Base-by-base conservation (phyloP, 2,329 filamentous ascomycete genomes). In the Trichoderma atroviride region DNA sequence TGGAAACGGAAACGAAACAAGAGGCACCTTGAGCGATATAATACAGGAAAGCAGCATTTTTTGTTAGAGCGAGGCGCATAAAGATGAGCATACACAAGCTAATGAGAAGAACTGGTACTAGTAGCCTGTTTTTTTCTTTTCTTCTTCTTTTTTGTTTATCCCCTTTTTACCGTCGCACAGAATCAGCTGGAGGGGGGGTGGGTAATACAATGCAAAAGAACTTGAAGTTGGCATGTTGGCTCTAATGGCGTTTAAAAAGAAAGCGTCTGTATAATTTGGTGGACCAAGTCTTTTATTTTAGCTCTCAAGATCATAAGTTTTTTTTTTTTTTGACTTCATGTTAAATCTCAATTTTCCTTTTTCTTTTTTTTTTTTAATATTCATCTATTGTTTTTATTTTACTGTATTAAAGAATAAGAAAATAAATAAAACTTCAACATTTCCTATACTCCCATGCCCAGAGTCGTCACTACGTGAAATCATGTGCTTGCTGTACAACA, bases 401-500 rank as follows among this genome's bases (percentile, higher is more conserved):
- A 40, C 29, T 19, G 33, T 66, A 35, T 58, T 50, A 22, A 50
- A 22, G 14, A 40, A 35, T 35, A 14, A 35, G 10, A 43, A 14
- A 35, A 67, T 53, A 60, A 31, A 35, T 53, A 47, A 73, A 73
- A 73, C 68, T 64, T 70, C 62, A 68, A 70, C 70, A 71, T 64
- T 72, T 70, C 66, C 73, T 69, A 67, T 74, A 72, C 74, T 75
- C 74, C 75, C 70, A 9, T 67, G 73, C 64, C 60, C 73, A 71
- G 19, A 43, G 69, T 75, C 75, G 68, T 75, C 74, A 74, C 57
- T 71, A 71, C 74, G 72, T 76, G 70, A 74, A 72, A 58, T 33
- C 62, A 72, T 74, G 69, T 72, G 47, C 47, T 73, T 62, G 69
- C 69, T 69, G 70, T 66, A 14, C 71, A 59, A 63, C 65, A 69